These are phyloP conservation scores for Trichosporon inkin DNA, from an alignment of 1,284 basidiomycete species.

Conservation along the genomic window DNA sequence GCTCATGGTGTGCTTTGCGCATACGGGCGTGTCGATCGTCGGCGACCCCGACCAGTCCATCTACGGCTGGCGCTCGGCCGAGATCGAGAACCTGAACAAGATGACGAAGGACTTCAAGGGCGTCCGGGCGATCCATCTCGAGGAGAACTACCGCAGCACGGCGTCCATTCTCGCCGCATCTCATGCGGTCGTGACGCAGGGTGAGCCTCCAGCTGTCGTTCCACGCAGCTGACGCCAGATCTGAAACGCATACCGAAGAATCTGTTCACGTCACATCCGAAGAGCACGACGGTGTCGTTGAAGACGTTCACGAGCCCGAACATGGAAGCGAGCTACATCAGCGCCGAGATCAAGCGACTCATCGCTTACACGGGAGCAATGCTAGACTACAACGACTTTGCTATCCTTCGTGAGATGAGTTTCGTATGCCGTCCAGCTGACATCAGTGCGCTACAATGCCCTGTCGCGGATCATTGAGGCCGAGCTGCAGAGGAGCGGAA, in stretches of 20 bases:
- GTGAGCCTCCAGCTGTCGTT: slow-evolving; percentile 49
- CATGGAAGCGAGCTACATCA: slow-evolving; percentile 67
- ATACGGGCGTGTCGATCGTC: slow-evolving; percentile 71
- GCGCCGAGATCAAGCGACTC: slow-evolving; percentile 72
- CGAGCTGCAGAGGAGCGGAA: slow-evolving; percentile 69
- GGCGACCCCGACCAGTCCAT: slow-evolving; percentile 93
- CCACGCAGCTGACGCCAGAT: slow-evolving; percentile 21
- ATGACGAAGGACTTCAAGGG: slow-evolving; percentile 68
- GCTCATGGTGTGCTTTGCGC: slow-evolving; percentile 67
- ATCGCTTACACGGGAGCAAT: slow-evolving; percentile 69
- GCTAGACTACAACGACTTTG: slow-evolving; percentile 71
- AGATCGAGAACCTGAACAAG: slow-evolving; percentile 69
- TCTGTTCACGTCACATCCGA: slow-evolving; percentile 67
- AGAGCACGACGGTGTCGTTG: slow-evolving; percentile 57
- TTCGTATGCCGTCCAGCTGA: slow-evolving; percentile 15
- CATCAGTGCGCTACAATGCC: slow-evolving; percentile 73
- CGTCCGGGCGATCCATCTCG: slow-evolving; percentile 67
- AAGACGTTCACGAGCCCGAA: slow-evolving; percentile 41
- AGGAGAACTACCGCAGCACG: slow-evolving; percentile 85
- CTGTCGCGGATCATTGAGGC: slow-evolving; percentile 73
- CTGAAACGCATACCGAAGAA: slow-evolving; percentile 66
- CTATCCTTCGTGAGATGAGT: slow-evolving; percentile 71
- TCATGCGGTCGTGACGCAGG: slow-evolving; percentile 75
- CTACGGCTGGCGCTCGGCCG: slow-evolving; percentile 85
- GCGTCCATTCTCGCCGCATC: slow-evolving; percentile 70